A percentile compares a stretch with the other conserved stretches of the same genome.
Evolutionary conservation across 768 basidiomycete species (phyloP).

Genomic region (Cubamyces sp.): DNA sequence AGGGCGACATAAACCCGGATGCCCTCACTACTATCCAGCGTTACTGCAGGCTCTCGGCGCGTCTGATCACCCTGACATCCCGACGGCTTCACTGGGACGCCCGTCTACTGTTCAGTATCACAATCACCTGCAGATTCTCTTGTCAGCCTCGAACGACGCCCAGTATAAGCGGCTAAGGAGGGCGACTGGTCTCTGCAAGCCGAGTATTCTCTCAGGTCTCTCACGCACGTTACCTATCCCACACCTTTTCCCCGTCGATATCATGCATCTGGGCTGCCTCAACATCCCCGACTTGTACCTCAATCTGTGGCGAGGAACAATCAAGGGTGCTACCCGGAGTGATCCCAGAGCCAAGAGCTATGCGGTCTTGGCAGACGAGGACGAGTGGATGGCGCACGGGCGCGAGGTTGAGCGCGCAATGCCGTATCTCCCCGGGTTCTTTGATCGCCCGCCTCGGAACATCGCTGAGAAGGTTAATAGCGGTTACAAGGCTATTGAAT

Average conservation of each 20-base stretch:
- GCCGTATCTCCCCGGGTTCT: conserved; percentile 43
- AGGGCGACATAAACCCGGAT: conserved; percentile 39
- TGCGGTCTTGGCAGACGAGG: conserved; percentile 26
- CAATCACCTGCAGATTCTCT: conserved; percentile 30
- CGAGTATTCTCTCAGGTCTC: conserved; percentile 40
- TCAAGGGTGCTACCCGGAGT: conserved; percentile 28
- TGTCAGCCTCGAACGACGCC: conserved; percentile 47
- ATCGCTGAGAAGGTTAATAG: conserved; percentile 43
- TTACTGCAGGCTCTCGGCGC: conserved; percentile 34
- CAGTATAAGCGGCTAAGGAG: conserved; percentile 30
- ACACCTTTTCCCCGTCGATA: conserved; percentile 38
- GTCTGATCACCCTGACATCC: conserved; percentile 35
- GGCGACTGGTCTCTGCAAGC: conserved; percentile 42
- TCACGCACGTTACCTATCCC: neutral
- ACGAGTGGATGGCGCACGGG: neutral
- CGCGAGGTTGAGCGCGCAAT: conserved; percentile 35
- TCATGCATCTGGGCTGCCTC: conserved; percentile 44
- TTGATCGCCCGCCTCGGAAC: conserved; percentile 46
- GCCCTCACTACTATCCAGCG: conserved; percentile 42
- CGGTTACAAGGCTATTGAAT: conserved; percentile 37
- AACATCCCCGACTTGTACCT: conserved; percentile 43
- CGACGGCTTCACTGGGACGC: neutral
- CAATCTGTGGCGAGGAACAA: conserved; percentile 38
- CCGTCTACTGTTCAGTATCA: neutral
- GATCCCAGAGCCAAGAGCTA: conserved; percentile 36